Evolutionary conservation across 108 stramenopile genomes (phyloP), one percentile per base, ranked within the genome.

Genomic region (Nitzschia inconspicua): DNA sequence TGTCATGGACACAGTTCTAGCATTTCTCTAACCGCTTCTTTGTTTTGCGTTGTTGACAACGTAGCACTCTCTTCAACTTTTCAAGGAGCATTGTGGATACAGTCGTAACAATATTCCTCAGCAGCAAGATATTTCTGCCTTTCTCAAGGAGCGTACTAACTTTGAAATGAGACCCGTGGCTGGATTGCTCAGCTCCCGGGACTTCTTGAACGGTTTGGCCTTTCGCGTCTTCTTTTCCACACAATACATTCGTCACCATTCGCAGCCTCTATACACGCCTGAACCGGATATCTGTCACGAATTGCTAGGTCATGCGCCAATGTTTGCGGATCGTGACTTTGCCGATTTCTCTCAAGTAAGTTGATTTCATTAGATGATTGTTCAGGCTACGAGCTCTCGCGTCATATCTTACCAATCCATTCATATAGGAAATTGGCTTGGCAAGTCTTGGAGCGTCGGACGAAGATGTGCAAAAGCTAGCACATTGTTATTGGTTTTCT

Each of bases 261-360:
- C 65, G 16, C 37, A 61, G 51, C 73, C 65, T 6, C 35, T 74
- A 4, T 85, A 84, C 65, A 96, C 94, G 7, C 98, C 98, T 1
- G 98, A 98, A 65, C 98, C 98, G 2, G 96, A 98, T 53, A 95
- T 98, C 63, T 95, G 94, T 69, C 96, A 97, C 56, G 97, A 96
- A 58, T 51, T 94, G 16, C 66, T 93, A 18, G 92, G 95, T n/a
- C 97, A 98, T 60, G 95, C 95, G 16, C 96, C 98, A 16, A 88
- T 97, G 91, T 96, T 98, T 72, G 96, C 93, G 3, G 93, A 98
- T 67, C 79, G 86, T 10, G 96, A 97, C 65, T 98, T 98, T 84
- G 90, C 92, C 37, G 94, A 96, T 63, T 97, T 98, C 64, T 80
- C 76, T 14, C 96, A 98, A 71, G n/a, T n/a, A n/a, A n/a, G n/a